These are phyloP conservation scores for Populus alba DNA, from an alignment of 345 rosid genomes.

Conservation along the genomic window DNA sequence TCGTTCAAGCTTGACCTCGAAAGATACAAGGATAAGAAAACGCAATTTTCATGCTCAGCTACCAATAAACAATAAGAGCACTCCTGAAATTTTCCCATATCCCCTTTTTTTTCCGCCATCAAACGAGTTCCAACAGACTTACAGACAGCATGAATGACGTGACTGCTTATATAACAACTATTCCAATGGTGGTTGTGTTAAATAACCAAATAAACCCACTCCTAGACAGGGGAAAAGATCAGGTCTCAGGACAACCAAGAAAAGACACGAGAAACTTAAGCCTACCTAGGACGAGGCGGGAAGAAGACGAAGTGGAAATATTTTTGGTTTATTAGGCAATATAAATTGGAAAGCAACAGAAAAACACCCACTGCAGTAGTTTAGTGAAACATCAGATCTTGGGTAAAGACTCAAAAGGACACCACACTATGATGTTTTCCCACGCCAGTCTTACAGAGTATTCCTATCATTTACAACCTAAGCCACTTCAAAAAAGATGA, in stretches of 20 bases:
- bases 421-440: too few species aligned
- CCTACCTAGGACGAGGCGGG: not conserved
- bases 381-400: too few species aligned
- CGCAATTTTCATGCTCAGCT: not conserved
- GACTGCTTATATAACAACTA: not conserved
- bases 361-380: too few species aligned
- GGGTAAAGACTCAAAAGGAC: too few species aligned
- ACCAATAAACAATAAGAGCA: not conserved
- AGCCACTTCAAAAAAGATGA: not conserved
- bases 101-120: not conserved
- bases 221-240: not conserved
- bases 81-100: not conserved
- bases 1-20: not conserved
- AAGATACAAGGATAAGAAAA: not conserved
- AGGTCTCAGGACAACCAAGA: not conserved
- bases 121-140: not conserved
- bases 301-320: not conserved
- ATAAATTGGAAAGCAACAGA: too few species aligned
- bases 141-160: not conserved
- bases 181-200: not conserved
- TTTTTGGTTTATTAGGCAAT: not conserved
- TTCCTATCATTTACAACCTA: not conserved
- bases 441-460: not conserved
- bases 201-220: not conserved
- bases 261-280: not conserved